Evolutionary conservation across 31 red algal genomes (phyloP).

Genomic region (Endocladia muricata): DNA sequence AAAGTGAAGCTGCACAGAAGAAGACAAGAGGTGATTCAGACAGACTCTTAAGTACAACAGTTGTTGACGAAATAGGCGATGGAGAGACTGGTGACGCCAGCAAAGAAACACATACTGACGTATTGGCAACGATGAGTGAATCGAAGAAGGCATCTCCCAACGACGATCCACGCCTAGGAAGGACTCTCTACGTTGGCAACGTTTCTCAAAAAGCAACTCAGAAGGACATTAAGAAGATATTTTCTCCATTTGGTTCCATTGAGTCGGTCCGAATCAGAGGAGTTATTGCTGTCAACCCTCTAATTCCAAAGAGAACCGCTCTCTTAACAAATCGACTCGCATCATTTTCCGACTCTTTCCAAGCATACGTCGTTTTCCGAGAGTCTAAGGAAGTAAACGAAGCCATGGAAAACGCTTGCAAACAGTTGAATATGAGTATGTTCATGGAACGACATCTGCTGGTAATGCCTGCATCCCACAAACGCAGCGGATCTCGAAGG

Average conservation of each 20-base stretch:
- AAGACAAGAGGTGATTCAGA: too few species aligned
- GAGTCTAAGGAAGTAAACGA: constrained; percentile 5
- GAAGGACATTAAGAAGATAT: constrained; percentile 64
- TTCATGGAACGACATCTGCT: constrained; percentile 11
- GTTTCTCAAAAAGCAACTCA: constrained; percentile 38
- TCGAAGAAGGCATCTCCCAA: too few species aligned
- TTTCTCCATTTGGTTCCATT: constrained; percentile 51
- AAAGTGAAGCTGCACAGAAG: too few species aligned
- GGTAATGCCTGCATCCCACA: constrained; percentile 7
- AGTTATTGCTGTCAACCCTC: constrained; percentile 38
- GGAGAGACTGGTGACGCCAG: too few species aligned
- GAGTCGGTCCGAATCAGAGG: constrained; percentile 75
- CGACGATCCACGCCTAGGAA: constrained; percentile 7
- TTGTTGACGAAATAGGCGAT: too few species aligned
- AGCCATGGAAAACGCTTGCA: constrained; percentile 6
- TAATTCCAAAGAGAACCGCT: constrained; percentile 57
- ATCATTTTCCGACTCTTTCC: constrained; percentile 21
- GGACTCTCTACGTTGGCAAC: constrained; percentile 91
- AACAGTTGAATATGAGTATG: constrained; percentile 22
- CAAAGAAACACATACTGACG: too few species aligned
- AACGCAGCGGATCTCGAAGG: constrained; percentile 1
- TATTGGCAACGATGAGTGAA: too few species aligned
- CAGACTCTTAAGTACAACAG: too few species aligned
- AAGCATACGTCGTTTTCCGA: constrained; percentile 76
- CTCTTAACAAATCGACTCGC: constrained; percentile 30